Conservation (phyloP, 2,329 filamentous ascomycete genomes). For the Epichloe coenophiala region DNA sequence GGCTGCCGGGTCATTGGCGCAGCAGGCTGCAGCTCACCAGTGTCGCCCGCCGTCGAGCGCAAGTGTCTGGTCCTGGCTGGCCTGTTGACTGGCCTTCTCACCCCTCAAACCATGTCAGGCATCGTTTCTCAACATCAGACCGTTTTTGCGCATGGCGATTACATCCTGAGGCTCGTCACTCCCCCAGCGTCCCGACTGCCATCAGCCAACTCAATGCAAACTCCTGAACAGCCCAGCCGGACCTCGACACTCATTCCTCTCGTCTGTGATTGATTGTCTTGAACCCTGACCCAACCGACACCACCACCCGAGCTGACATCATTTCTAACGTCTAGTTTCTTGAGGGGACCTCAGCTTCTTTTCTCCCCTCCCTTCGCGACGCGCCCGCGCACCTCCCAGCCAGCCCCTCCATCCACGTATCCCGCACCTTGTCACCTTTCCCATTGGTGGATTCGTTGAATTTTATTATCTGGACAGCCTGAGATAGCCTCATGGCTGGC, state of each 20-base stretch:
- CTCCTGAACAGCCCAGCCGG: not conserved
- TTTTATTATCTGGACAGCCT: constrained; percentile 1
- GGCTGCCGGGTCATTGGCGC: too few relatives aligned
- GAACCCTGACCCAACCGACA: not conserved
- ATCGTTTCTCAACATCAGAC: constrained; percentile 2
- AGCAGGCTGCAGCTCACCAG: not conserved
- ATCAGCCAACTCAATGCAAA: not conserved
- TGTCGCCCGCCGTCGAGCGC: not conserved
- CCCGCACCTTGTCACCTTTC: not conserved
- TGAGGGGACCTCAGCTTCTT: not conserved
- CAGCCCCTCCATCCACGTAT: not conserved
- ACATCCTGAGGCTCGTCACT: constrained; percentile 1
- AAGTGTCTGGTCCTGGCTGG: not conserved
- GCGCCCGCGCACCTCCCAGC: not conserved
- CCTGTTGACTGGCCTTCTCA: not conserved
- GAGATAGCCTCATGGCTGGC: constrained; percentile 37
- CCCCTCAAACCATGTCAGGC: constrained; percentile 3
- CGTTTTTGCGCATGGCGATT: constrained; percentile 2
- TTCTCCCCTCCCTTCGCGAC: not conserved
- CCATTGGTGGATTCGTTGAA: not conserved
- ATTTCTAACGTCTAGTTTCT: not conserved
- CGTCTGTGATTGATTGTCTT: not conserved
- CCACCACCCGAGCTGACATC: not conserved
- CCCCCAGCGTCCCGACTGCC: not conserved
- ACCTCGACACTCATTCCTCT: not conserved